A percentile compares a stretch with the other conserved stretches of the same genome.
phyloP scores from a whole-genome alignment of 345 rosid genomes.

The Physaria fendleri region DNA sequence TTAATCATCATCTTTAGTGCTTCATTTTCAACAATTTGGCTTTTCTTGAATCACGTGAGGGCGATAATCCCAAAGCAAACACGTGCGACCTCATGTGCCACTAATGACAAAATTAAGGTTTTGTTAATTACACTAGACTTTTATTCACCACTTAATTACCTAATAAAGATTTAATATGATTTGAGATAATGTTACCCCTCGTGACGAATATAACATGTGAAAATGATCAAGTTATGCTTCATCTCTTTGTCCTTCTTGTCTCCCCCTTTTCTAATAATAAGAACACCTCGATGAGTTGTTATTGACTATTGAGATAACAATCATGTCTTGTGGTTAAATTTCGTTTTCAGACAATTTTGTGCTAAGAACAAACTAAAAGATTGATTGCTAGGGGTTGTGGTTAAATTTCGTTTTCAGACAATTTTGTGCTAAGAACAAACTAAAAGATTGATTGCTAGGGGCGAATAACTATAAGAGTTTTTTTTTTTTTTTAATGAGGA shows the following conservation, averaged over 20 bases:
- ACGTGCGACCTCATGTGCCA: conserved; percentile 37
- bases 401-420: neutral
- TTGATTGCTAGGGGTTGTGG: neutral
- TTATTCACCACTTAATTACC: conserved; percentile 9
- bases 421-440: neutral
- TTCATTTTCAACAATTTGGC: neutral
- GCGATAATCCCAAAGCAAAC: conserved; percentile 32
- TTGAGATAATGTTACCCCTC: conserved; percentile 17
- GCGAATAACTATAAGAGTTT: neutral
- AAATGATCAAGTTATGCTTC: conserved; percentile 28
- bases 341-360: neutral
- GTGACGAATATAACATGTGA: conserved; percentile 31
- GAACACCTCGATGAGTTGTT: neutral
- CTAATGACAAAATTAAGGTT: conserved; percentile 18
- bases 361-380: neutral
- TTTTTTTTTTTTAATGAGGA: no score
- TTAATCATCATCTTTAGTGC: conserved; percentile 19
- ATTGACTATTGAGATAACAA: neutral
- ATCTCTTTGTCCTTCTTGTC: conserved; percentile 28
- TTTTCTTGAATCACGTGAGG: conserved; percentile 34
- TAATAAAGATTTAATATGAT: conserved; percentile 2
- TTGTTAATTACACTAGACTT: conserved; percentile 9
- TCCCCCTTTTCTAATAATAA: neutral
- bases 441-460: neutral
- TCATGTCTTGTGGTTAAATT: neutral